phyloP scores from a whole-genome alignment of 768 basidiomycete genomes.

The Amanita polypyramis region DNA sequence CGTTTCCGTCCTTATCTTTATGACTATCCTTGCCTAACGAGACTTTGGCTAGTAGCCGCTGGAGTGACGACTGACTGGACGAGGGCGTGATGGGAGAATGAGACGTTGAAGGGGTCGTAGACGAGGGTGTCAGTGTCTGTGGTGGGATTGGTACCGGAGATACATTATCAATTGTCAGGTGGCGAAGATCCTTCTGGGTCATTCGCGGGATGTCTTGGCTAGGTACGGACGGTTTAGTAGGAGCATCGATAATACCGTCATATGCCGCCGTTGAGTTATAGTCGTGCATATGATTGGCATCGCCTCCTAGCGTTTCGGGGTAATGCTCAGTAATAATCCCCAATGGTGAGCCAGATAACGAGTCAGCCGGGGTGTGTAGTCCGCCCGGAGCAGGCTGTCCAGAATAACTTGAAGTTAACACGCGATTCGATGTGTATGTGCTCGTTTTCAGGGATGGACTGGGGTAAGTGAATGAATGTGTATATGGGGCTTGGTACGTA shows the following conservation, averaged over 20 bases:
- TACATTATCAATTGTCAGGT: not conserved
- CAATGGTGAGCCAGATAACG: not conserved
- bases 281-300: too few species aligned
- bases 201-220: not conserved
- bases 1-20: constrained; percentile 2
- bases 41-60: constrained; percentile 2
- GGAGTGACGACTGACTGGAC: constrained; percentile 1
- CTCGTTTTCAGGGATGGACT: not conserved
- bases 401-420: not conserved
- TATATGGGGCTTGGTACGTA: not conserved
- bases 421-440: not conserved
- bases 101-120: constrained; percentile 1
- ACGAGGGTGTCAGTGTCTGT: not conserved
- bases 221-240: not conserved
- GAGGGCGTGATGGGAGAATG: constrained; percentile 4
- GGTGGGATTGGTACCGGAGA: not conserved
- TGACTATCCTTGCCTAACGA: not conserved
- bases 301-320: not conserved
- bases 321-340: not conserved
- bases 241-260: not conserved
- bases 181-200: not conserved
- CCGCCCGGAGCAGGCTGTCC: not conserved
- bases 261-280: not conserved
- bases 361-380: not conserved
- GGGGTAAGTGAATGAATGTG: not conserved